Conservation (phyloP, 2,329 filamentous ascomycete genomes). For the Anthostomella pinea region DNA sequence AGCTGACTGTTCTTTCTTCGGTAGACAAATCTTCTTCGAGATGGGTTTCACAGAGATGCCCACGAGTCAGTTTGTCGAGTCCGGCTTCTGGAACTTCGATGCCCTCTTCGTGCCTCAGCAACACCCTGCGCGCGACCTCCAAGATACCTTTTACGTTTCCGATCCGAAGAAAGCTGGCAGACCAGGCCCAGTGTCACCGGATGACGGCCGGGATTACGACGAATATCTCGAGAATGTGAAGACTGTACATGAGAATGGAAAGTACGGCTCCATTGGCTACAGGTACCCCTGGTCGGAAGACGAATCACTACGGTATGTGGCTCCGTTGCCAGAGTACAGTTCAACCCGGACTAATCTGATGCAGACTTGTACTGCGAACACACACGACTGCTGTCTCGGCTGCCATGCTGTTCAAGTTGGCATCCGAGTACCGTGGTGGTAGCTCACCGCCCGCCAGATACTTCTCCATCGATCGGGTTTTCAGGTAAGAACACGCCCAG, state of each 20-base stretch:
- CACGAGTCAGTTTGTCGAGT: constrained; percentile 70
- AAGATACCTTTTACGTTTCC: constrained; percentile 98
- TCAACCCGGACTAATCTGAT: background rate
- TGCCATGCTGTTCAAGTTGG: constrained; percentile 86
- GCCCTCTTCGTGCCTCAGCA: constrained; percentile 92
- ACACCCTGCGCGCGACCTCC: constrained; percentile 93
- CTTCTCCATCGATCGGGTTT: constrained; percentile 98
- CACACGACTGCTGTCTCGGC: constrained; percentile 94
- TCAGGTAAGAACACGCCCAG: constrained; percentile 45
- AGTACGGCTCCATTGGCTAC: constrained; percentile 94
- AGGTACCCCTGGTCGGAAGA: constrained; percentile 90
- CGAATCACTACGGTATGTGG: constrained; percentile 64
- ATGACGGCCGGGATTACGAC: constrained; percentile 67
- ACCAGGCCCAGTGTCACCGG: constrained; percentile 54
- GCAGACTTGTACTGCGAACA: constrained; percentile 77
- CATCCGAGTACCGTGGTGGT: constrained; percentile 70
- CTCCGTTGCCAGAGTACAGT: too few species aligned
- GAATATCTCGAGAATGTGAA: constrained; percentile 86
- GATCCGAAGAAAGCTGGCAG: constrained; percentile 76
- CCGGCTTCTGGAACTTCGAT: constrained; percentile 98
- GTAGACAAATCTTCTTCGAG: constrained; percentile 85
- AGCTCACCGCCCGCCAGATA: constrained; percentile 73
- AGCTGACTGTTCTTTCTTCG: background rate
- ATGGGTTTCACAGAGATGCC: constrained; percentile 99
- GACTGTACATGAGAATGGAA: constrained; percentile 84